Conservation (phyloP, 139 green algal species). For the Chlorella sp. region DNA sequence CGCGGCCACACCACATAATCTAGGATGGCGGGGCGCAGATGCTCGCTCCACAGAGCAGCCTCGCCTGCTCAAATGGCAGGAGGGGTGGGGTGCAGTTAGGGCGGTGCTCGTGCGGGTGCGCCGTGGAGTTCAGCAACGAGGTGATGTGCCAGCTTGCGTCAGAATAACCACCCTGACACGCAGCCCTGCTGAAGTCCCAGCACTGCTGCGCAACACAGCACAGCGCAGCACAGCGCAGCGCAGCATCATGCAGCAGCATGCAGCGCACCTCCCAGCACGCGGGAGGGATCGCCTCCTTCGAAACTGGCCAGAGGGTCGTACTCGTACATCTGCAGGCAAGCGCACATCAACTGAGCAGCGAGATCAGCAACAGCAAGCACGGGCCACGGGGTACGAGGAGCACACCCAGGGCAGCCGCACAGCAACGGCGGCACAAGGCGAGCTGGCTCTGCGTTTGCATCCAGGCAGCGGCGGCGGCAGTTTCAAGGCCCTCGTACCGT, state of each 20-base stretch:
- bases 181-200: no score
- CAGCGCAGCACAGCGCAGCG: no score
- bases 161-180: background rate
- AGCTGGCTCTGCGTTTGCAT: no score
- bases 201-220: no score
- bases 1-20: constrained; percentile 17
- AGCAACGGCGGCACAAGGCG: background rate
- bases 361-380: no score
- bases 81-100: no score
- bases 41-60: background rate
- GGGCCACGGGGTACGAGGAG: background rate
- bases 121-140: no score
- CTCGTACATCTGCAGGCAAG: constrained; percentile 1
- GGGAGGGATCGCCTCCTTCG: background rate
- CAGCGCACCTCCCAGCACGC: constrained; percentile 1
- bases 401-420: background rate
- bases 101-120: no score
- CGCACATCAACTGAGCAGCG: no score
- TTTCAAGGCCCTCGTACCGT: background rate
- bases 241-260: no score
- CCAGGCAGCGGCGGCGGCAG: background rate
- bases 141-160: no score
- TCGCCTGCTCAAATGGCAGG: background rate
- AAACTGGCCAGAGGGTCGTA: background rate
- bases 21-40: background rate